Base-by-base conservation (phyloP, 1,284 basidiomycete genomes). In the Heliocybe sulcata region DNA sequence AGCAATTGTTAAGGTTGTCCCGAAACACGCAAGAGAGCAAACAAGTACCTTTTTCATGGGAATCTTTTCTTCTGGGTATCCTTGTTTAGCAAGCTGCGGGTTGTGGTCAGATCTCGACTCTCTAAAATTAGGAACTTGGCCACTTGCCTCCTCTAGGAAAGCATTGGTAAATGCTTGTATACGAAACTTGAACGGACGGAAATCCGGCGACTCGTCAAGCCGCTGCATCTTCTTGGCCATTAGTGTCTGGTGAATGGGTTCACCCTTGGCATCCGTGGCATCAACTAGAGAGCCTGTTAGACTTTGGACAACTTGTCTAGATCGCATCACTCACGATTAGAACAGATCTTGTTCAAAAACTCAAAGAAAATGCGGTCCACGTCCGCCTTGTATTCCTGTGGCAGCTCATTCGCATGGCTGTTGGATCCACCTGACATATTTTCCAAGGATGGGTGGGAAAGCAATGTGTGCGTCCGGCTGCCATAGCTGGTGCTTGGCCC, bases 191-290 rank as follows among this genome's bases (percentile, higher is more conserved):
- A 99, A 99, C 19, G 97, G 96, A 26, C 96, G 83, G 72, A 96
- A 99, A 72, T 98, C 96, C 49, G 88, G 85, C 49, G 92, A 94
- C 73, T 98, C 95, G 68, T 96, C 94, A 55, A 98, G 76, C 51
- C 92, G 85, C 63, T 93, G 90, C 95, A 98, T 97, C 77, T 97
- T 97, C 75, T 94, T 94, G 1, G 95, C 91, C 97, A 98, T 99
- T 62, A 99, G 79, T 42, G 94, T 94, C 73, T 99, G 97, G 69
- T 99, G 97, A 55, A 99, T 93, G 50, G 91, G 87, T 69, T 99
- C 96, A 56, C 97, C 97, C 69, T 98, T 97, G 51, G 83, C 80
- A 68, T 99, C 97, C 50, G 85, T 90, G 16, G 90, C 88, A 56
- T 98, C 94, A 70, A 98, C 94, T 96, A 55, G 54, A 35, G n/a